These are phyloP conservation scores for Cercospora zeae-maydis DNA, from an alignment of 2,329 filamentous ascomycete species.

Conservation along the genomic window DNA sequence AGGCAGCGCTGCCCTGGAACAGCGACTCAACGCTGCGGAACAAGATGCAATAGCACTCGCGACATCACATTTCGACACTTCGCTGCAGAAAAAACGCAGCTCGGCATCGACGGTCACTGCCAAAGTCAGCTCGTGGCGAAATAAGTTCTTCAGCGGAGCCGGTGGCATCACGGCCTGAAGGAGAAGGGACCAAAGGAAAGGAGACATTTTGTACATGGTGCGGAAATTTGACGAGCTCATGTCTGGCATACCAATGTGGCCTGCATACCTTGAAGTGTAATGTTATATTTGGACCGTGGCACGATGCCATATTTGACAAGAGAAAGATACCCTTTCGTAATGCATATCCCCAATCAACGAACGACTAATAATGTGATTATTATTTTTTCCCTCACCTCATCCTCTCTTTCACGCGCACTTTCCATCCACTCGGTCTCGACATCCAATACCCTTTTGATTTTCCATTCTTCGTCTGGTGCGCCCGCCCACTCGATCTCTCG, in stretches of 20 bases:
- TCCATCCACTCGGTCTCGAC: neutral
- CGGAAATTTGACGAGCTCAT: neutral
- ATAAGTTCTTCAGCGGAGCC: slow-evolving; percentile 13
- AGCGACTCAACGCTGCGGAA: slow-evolving; percentile 3
- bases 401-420: neutral
- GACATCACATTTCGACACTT: neutral
- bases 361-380: neutral
- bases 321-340: slow-evolving; percentile 2
- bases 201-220: neutral
- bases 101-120: slow-evolving; percentile 20
- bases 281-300: neutral
- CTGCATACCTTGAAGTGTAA: neutral
- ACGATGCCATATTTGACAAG: neutral
- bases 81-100: slow-evolving; percentile 13
- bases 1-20: slow-evolving; percentile 11
- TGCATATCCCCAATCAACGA: neutral
- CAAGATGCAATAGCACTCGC: slow-evolving; percentile 9
- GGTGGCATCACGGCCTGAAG: neutral
- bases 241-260: neutral
- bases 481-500: slow-evolving; percentile 10
- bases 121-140: slow-evolving; percentile 22
- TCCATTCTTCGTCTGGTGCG: neutral
- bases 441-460: neutral
- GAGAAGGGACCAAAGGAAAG: neutral
- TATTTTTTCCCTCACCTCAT: neutral